Evolutionary conservation across 2,329 filamentous ascomycete species (phyloP).

Genomic region (Paramyrothecium sp.): DNA sequence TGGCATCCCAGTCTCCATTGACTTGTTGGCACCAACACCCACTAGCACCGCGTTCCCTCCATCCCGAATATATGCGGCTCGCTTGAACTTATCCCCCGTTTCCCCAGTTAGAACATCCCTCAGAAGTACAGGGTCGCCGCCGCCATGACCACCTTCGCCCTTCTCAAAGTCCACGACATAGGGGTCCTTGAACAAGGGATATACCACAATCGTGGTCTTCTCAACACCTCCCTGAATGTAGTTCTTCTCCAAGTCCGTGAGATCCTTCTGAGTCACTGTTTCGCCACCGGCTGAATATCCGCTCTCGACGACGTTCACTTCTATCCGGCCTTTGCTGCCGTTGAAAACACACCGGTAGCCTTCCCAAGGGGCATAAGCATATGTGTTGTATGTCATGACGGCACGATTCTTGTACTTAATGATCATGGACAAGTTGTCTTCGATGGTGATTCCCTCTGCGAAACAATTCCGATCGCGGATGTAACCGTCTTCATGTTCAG

Average conservation of each 20-base stretch:
- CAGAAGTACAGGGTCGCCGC: slow-evolving; percentile 43
- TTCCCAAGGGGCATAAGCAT: slow-evolving; percentile 46
- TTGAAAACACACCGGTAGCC: slow-evolving; percentile 40
- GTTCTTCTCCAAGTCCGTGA: slow-evolving; percentile 12
- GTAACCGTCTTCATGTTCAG: slow-evolving; percentile 48
- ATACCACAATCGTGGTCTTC: slow-evolving; percentile 32
- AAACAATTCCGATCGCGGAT: slow-evolving; percentile 47
- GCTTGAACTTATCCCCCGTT: slow-evolving; percentile 31
- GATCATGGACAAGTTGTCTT: slow-evolving; percentile 46
- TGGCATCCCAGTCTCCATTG: slow-evolving; percentile 25
- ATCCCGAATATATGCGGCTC: slow-evolving; percentile 41
- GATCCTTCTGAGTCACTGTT: slow-evolving; percentile 22
- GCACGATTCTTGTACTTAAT: slow-evolving; percentile 40
- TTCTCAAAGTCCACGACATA: slow-evolving; percentile 36
- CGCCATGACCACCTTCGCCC: slow-evolving; percentile 41
- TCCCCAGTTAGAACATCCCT: slow-evolving; percentile 39
- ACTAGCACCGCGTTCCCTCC: slow-evolving; percentile 42
- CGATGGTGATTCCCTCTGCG: slow-evolving; percentile 47
- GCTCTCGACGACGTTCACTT: slow-evolving; percentile 45
- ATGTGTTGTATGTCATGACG: slow-evolving; percentile 41
- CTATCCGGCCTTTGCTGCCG: slow-evolving; percentile 41
- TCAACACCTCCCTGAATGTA: slow-evolving; percentile 35
- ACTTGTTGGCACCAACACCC: slow-evolving; percentile 41
- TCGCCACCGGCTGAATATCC: slow-evolving; percentile 44
- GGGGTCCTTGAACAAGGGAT: slow-evolving; percentile 41